Conservation (phyloP, 345 rosid species). For the Dovyalis caffra region DNA sequence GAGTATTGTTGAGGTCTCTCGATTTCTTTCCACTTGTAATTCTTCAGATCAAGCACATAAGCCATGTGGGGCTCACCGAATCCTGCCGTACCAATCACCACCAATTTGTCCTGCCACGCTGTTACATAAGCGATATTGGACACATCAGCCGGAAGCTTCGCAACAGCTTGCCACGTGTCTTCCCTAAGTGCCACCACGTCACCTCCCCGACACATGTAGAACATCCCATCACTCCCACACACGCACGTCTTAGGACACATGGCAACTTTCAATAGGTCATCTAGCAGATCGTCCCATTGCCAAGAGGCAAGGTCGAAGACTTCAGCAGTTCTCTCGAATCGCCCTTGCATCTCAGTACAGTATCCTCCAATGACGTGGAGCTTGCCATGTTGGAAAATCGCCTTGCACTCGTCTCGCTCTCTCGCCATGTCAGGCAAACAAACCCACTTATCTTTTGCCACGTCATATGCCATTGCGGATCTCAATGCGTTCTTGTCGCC, state of each 20-base stretch:
- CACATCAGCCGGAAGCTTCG: constrained; percentile 56
- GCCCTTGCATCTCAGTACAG: constrained; percentile 68
- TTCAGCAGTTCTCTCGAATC: constrained; percentile 48
- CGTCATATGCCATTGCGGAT: constrained; percentile 62
- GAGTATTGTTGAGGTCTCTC: constrained; percentile 30
- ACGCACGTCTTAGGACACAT: constrained; percentile 40
- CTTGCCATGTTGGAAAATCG: constrained; percentile 53
- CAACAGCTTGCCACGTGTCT: constrained; percentile 44
- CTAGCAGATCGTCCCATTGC: constrained; percentile 44
- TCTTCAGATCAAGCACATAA: constrained; percentile 35
- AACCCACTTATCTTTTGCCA: constrained; percentile 52
- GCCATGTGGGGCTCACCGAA: constrained; percentile 36
- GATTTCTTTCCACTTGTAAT: constrained; percentile 43
- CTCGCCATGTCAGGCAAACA: constrained; percentile 62
- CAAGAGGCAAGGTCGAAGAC: constrained; percentile 39
- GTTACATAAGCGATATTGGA: constrained; percentile 31
- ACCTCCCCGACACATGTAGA: constrained; percentile 47
- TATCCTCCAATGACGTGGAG: constrained; percentile 82
- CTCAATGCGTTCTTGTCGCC: constrained; percentile 61
- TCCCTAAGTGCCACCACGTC: constrained; percentile 28
- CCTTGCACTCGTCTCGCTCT: constrained; percentile 78
- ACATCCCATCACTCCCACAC: constrained; percentile 13
- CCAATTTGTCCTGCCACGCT: constrained; percentile 40
- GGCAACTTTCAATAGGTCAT: constrained; percentile 29
- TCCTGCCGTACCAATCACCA: constrained; percentile 55